phyloP scores from a whole-genome alignment of 306 rosid genomes.

The Castanospermum australe region DNA sequence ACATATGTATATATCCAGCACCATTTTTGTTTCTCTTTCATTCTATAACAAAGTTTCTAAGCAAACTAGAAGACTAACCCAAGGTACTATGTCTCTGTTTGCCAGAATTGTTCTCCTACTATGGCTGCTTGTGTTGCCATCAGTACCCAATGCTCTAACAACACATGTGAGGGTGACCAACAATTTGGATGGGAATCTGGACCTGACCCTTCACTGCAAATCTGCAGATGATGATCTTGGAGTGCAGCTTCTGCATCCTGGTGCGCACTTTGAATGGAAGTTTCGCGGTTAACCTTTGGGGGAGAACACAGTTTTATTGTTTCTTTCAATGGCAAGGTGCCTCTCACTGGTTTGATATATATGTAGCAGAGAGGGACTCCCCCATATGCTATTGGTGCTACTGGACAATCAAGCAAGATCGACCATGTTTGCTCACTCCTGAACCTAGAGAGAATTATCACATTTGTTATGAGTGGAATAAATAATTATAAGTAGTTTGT shows the following conservation, averaged over 20 bases:
- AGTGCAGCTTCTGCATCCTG: neutral
- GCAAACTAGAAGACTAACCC: no score
- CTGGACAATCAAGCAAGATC: neutral
- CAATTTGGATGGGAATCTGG: neutral
- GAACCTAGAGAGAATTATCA: no score
- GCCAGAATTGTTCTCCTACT: neutral
- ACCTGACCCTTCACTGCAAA: neutral
- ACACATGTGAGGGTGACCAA: neutral
- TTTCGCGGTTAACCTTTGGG: neutral
- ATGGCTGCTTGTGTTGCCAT: neutral
- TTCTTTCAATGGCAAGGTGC: neutral
- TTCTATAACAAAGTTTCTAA: no score
- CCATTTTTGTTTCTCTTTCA: no score
- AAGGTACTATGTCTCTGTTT: neutral
- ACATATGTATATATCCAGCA: no score
- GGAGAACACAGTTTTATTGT: neutral
- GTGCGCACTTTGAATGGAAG: no score
- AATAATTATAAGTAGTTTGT: no score
- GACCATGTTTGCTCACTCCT: neutral
- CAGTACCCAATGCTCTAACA: neutral
- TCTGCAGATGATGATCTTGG: neutral
- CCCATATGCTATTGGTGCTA: accelerated
- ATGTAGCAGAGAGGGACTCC: neutral
- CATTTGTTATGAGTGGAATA: neutral
- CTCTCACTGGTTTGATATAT: neutral